Conservation (phyloP, 257 asterid genomes). For the Solanum habrochaites region DNA sequence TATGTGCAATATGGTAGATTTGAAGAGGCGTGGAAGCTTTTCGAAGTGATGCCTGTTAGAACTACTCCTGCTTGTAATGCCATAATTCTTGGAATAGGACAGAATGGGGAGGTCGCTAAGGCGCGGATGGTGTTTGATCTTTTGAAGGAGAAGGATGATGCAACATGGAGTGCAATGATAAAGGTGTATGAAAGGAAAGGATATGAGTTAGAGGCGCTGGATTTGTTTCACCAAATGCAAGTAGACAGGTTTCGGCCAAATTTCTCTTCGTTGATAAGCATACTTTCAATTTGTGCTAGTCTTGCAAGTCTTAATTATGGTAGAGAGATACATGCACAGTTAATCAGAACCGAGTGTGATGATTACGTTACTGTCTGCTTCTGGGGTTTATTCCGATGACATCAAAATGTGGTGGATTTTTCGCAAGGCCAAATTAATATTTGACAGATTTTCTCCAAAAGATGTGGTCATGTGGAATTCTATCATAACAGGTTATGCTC, state of each 20-base stretch:
- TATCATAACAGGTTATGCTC: slow-evolving; percentile 64
- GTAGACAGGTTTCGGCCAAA: slow-evolving; percentile 34
- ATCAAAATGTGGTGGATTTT: slow-evolving; percentile 75
- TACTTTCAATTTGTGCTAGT: slow-evolving; percentile 58
- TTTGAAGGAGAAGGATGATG: slow-evolving; percentile 46
- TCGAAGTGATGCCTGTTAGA: slow-evolving; percentile 39
- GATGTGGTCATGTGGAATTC: slow-evolving; percentile 76
- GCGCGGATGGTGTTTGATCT: slow-evolving; percentile 47
- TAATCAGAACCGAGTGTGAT: slow-evolving; percentile 27
- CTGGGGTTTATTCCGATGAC: slow-evolving; percentile 55
- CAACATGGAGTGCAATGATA: slow-evolving; percentile 65
- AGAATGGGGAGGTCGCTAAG: slow-evolving; percentile 31
- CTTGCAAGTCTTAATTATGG: slow-evolving; percentile 58
- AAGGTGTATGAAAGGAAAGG: slow-evolving; percentile 57
- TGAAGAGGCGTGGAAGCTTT: slow-evolving; percentile 53
- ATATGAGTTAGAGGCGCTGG: slow-evolving; percentile 48
- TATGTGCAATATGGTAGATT: slow-evolving; percentile 47
- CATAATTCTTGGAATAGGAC: slow-evolving; percentile 44
- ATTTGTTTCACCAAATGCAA: slow-evolving; percentile 48
- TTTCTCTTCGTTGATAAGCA: slow-evolving; percentile 49
- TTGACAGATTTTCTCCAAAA: slow-evolving; percentile 33
- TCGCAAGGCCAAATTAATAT: slow-evolving; percentile 38
- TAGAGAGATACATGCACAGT: slow-evolving; percentile 49
- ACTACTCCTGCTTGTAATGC: slow-evolving; percentile 50
- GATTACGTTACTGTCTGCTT: slow-evolving; percentile 41